Evolutionary conservation across 2,329 filamentous ascomycete species (phyloP), one percentile per base, ranked within the genome.

Genomic region (Elsinoe australis): DNA sequence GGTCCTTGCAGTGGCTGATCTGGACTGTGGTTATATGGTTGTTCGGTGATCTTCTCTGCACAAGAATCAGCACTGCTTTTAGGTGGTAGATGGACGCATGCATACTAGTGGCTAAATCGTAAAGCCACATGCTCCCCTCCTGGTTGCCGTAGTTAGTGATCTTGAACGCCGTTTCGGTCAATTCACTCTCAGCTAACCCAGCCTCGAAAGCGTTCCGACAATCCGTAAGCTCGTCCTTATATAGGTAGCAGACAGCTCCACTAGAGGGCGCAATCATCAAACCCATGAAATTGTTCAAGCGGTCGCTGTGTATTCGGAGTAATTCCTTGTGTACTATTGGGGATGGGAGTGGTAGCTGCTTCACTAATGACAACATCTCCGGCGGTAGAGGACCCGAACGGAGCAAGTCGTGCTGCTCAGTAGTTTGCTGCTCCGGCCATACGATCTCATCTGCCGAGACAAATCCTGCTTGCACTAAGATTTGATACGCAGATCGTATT

Each of bases 91-190:
- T 15, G 5, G 6, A 35, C 32, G 32, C 32, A 35, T 39, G 35
- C 35, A 24, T 39, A 39, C 35, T 39, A 24, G 35, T 39, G 35
- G 19, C 35, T 39, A 39, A 24, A 39, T 24, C 21, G 35, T 39
- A 39, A 24, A 39, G 35, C 35, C 35, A 39, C 35, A 39, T 39
- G 35, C 35, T 39, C 35, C 35, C 35, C 19, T 22, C 35, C 35
- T 39, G 35, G 19, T n/a, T 39, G 35, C 35, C 35, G 9, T 39
- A 39, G 35, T 39, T 22, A 9, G 35, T 39, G 35, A 39, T 39
- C 21, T 24, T 39, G 35, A 39, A 39, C 9, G 35, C 4, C 19
- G 35, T 24, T 39, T 24, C 19, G 35, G 19, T 15, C 19, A 39
- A 24, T 39, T 39, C 35, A 24, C 35, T 39, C 18, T 39, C 35